phyloP scores from a whole-genome alignment of 768 basidiomycete species.

The Phaeolepiota aurea region DNA sequence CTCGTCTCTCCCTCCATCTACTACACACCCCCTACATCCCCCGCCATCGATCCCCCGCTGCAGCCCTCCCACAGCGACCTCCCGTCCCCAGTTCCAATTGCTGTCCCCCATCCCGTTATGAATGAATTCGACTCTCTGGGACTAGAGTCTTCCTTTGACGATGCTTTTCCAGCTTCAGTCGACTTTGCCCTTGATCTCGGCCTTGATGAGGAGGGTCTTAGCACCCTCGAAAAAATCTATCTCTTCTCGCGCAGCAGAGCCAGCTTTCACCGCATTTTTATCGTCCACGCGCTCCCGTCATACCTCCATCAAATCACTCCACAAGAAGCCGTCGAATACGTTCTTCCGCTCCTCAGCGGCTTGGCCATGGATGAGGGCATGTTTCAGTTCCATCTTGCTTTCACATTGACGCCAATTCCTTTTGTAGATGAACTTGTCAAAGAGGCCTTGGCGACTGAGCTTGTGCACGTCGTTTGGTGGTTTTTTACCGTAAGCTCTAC shows the following conservation, averaged over 20 bases:
- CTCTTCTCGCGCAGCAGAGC: constrained; percentile 78
- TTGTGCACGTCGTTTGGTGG: constrained; percentile 87
- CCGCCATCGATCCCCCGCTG: constrained; percentile 20
- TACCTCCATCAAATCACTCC: constrained; percentile 73
- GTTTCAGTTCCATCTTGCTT: constrained; percentile 12
- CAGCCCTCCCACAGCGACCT: constrained; percentile 12
- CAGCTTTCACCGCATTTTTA: constrained; percentile 59
- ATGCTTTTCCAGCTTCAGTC: constrained; percentile 22
- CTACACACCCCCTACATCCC: constrained; percentile 31
- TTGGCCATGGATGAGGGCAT: constrained; percentile 83
- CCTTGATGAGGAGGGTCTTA: constrained; percentile 74
- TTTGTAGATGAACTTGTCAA: constrained; percentile 74
- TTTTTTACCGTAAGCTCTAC: constrained; percentile 56
- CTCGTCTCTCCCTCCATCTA: constrained; percentile 20
- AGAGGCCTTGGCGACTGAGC: constrained; percentile 75
- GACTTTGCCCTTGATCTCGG: constrained; percentile 31
- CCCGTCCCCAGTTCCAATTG: constrained; percentile 10
- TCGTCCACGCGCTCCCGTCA: constrained; percentile 74
- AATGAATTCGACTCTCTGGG: not conserved
- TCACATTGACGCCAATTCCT: constrained; percentile 4
- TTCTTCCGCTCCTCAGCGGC: constrained; percentile 79
- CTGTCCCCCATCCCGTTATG: constrained; percentile 1
- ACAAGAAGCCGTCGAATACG: constrained; percentile 87
- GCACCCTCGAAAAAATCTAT: constrained; percentile 86
- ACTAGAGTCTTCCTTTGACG: constrained; percentile 15